Base-by-base conservation (phyloP, 441 rosid species). In the Brassica hybrid region DNA sequence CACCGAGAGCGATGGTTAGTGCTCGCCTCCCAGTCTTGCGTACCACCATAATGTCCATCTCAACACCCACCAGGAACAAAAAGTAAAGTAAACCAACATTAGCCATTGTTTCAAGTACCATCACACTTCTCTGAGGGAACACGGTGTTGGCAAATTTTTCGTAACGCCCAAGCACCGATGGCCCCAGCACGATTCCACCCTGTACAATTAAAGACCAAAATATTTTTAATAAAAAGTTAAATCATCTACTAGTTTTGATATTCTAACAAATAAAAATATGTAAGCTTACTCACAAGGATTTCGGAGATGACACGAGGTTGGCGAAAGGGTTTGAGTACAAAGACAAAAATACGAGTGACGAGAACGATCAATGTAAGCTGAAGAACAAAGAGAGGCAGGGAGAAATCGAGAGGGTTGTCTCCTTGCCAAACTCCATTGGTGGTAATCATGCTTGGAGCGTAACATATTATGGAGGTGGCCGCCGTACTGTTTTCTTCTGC, bases 71-170 rank as follows among this genome's bases (percentile, higher is more conserved):
- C 7, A 96, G 81, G 86, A 94, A 96, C 38, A 96, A 84, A 82
- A 91, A 96, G 86, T 91, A 91, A 27, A 94, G 89, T 17, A 96
- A 91, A 56, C 98, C 98, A 1, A 96, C 84, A 9, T 92, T 94
- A n/a, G 98, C 98, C 98, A 94, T 91, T 66, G 98, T 92, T 82
- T 96, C 99, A 11, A 96, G 94, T 76, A 96, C 98, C 97, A 96
- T 90, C 48, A 96, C 98, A 80, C 97, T 92, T 73, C 94, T 83
- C 1, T 92, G 79, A 9, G 99, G 99, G 73, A 96, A 96, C 0
- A 96, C 13, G 0, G 85, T 71, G 32, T 69, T 69, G 1, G 91
- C 87, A 1, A 92, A 90, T 14, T 1, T 4, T 0, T 7, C 0
- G 54, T 60, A 84, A 6, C 88, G 85, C 13, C 97, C 97, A 1